Percentiles rank a stretch among this genome's conserved stretches.
phyloP scores from a whole-genome alignment of 2,329 filamentous ascomycete genomes.

The Atkinsonella hypoxylon region DNA sequence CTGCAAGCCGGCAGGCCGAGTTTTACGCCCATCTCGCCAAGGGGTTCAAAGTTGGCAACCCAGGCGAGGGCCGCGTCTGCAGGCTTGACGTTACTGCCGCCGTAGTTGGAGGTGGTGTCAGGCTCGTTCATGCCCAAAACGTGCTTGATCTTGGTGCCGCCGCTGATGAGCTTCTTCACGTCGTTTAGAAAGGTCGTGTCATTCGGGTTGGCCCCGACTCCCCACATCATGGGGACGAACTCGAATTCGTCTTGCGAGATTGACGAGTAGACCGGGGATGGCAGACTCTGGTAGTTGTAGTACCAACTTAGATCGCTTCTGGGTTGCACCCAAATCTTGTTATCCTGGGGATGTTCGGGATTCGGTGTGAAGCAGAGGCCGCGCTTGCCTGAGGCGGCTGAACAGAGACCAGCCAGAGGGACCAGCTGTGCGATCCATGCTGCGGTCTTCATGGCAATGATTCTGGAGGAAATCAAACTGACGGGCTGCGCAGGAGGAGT shows the following conservation, averaged over 20 bases:
- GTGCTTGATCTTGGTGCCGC: conserved; percentile 47
- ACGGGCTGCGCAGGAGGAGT: neutral
- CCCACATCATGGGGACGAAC: conserved; percentile 78
- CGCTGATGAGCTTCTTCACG: conserved; percentile 41
- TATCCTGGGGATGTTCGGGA: conserved; percentile 42
- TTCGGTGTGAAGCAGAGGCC: conserved; percentile 60
- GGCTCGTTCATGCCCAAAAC: conserved; percentile 75
- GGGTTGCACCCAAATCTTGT: conserved; percentile 48
- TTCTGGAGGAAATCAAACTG: neutral
- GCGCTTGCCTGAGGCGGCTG: conserved; percentile 42
- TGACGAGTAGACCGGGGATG: conserved; percentile 39
- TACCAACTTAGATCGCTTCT: conserved; percentile 64
- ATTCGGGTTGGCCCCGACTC: conserved; percentile 33
- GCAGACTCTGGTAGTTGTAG: conserved; percentile 60
- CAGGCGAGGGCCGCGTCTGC: conserved; percentile 53
- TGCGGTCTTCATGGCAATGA: conserved; percentile 1
- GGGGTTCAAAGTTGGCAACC: conserved; percentile 59
- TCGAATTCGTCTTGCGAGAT: conserved; percentile 45
- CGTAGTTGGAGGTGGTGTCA: conserved; percentile 41
- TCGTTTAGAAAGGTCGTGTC: conserved; percentile 49
- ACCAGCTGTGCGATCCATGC: conserved; percentile 8
- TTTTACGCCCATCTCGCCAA: conserved; percentile 51
- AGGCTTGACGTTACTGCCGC: conserved; percentile 52
- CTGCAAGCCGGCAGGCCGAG: conserved; percentile 62
- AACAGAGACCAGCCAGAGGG: conserved; percentile 12